Conservation (phyloP, 2,329 filamentous ascomycete species). For the Cadophora malorum region DNA sequence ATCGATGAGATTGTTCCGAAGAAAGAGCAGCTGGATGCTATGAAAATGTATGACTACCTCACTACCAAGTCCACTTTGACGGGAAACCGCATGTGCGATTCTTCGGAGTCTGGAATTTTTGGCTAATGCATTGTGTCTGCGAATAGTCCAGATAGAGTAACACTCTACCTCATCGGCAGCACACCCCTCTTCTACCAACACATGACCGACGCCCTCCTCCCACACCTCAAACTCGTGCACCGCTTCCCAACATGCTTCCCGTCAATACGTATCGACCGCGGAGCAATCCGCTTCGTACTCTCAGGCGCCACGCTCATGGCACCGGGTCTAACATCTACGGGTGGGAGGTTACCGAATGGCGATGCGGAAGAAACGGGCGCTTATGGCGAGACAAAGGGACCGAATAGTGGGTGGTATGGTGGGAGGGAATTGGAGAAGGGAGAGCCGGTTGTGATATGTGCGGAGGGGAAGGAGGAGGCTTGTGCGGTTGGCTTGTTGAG, state of each 20-base stretch:
- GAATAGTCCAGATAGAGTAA: conserved; percentile 77
- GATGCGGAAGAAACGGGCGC: conserved; percentile 47
- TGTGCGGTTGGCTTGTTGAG: conserved; percentile 87
- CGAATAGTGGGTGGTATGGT: conserved; percentile 52
- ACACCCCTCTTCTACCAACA: conserved; percentile 92
- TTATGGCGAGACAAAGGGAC: conserved; percentile 41
- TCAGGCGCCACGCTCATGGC: conserved; percentile 96
- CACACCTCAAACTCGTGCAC: conserved; percentile 89
- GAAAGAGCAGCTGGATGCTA: conserved; percentile 85
- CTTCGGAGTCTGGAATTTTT: not conserved
- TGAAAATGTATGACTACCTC: conserved; percentile 71
- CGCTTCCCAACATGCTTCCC: conserved; percentile 86
- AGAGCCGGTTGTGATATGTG: conserved; percentile 84
- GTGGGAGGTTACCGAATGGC: conserved; percentile 73
- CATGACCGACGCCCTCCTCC: conserved; percentile 74
- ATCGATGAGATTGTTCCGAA: conserved; percentile 97
- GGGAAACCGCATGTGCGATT: not conserved
- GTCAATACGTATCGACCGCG: conserved; percentile 87
- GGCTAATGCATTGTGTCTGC: conserved; percentile 20
- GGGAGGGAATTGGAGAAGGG: conserved; percentile 78
- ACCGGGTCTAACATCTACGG: conserved; percentile 84
- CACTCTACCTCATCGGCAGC: conserved; percentile 82
- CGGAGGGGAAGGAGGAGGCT: conserved; percentile 92
- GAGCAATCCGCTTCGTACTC: conserved; percentile 95
- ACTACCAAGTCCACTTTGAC: not conserved